These are phyloP conservation scores for Lepiota venenata DNA, from an alignment of 768 basidiomycete genomes.

Conservation along the genomic window DNA sequence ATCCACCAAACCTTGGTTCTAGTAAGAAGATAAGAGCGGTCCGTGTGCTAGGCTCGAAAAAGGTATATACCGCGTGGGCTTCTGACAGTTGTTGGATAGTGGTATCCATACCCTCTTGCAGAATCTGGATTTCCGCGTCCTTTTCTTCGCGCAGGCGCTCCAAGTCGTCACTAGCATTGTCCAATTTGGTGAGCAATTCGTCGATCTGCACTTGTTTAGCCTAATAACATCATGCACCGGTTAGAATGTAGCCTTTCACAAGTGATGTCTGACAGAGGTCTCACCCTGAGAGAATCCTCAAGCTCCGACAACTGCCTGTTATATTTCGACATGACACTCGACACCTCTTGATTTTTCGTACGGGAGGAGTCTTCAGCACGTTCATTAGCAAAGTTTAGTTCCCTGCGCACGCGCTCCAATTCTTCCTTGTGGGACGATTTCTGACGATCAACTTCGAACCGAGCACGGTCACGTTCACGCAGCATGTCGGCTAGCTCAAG, in stretches of 20 bases:
- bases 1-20: constrained; percentile 84
- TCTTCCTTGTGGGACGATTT: constrained; percentile 97
- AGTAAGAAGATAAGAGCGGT: constrained; percentile 20
- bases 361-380: constrained; percentile 93
- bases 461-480: constrained; percentile 90
- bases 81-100: constrained; percentile 88
- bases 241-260: neutral
- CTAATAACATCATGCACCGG: constrained; percentile 35
- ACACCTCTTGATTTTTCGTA: constrained; percentile 91
- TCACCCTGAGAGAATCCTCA: constrained; percentile 90
- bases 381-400: constrained; percentile 93
- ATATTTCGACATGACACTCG: constrained; percentile 84
- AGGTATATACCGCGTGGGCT: constrained; percentile 65
- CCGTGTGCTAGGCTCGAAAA: neutral
- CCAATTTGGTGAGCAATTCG: constrained; percentile 79
- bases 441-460: constrained; percentile 92
- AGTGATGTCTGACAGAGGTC: constrained; percentile 18
- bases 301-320: constrained; percentile 94
- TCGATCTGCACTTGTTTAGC: constrained; percentile 97
- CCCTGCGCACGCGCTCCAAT: constrained; percentile 85
- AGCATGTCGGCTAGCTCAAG: constrained; percentile 99
- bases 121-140: constrained; percentile 92
- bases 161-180: constrained; percentile 69
- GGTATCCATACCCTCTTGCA: constrained; percentile 93
- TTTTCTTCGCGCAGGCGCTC: constrained; percentile 91